A percentile compares a stretch with the other conserved stretches of the same genome.
These are phyloP conservation scores for Platanthera zijinensis DNA, from an alignment of 106 monocot genomes.

Conservation along the genomic window DNA sequence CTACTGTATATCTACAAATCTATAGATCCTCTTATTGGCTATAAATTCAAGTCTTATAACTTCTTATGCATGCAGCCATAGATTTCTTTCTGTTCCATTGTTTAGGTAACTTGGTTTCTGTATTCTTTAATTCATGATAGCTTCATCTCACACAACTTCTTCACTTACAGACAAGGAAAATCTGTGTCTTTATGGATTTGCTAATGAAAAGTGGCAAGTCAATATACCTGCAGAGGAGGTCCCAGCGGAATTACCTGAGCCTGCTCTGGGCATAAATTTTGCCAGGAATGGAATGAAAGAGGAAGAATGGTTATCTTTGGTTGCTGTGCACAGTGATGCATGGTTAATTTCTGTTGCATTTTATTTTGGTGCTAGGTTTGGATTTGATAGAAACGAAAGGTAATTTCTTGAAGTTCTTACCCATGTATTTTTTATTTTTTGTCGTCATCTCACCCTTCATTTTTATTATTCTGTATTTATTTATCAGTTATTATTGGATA, in stretches of 20 bases:
- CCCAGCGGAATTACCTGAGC: conserved; percentile 64
- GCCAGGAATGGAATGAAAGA: conserved; percentile 68
- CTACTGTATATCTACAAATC: too few species aligned
- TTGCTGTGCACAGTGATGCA: conserved; percentile 63
- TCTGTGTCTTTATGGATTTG: conserved; percentile 66
- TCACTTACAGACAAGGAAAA: conserved; percentile 53
- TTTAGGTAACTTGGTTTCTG: too few species aligned
- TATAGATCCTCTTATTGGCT: not conserved
- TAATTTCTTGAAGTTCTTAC: conserved; percentile 4
- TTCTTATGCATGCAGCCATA: not conserved
- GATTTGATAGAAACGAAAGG: conserved; percentile 58
- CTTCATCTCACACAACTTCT: not conserved
- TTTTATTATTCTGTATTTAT: too few species aligned
- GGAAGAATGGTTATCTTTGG: conserved; percentile 57
- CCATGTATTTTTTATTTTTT: too few species aligned
- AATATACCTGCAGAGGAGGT: conserved; percentile 59
- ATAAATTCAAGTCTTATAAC: not conserved
- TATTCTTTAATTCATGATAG: not conserved
- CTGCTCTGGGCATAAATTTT: conserved; percentile 66
- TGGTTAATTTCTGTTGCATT: conserved; percentile 64
- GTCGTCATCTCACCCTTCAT: too few species aligned
- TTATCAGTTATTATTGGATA: too few species aligned
- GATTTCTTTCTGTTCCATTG: too few species aligned
- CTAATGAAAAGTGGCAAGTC: conserved; percentile 59
- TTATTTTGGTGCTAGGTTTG: conserved; percentile 60